phyloP scores from a whole-genome alignment of 805 yeast species.

The Lipomyces lipofer region DNA sequence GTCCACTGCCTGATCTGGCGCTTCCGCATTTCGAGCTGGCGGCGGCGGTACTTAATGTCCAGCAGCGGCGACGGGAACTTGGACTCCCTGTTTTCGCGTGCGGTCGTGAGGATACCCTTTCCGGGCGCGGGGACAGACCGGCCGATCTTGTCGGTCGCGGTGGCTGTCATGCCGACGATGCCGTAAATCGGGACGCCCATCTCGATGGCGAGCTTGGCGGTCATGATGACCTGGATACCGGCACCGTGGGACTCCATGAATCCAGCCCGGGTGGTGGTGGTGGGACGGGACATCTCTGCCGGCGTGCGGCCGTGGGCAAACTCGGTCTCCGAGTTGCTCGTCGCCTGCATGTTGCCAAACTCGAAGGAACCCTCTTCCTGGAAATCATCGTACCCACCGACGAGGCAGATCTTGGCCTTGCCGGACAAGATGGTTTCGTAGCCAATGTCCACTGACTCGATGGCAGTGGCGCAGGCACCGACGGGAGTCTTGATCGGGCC shows the following conservation, averaged over 20 bases:
- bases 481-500: constrained; percentile 99
- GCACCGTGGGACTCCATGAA: constrained; percentile 99
- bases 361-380: constrained; percentile 98
- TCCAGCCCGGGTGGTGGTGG: constrained; percentile 93
- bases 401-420: constrained; percentile 92
- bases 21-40: constrained; percentile 82
- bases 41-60: constrained; percentile 87
- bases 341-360: constrained; percentile 98
- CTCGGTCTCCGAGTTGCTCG: constrained; percentile 86
- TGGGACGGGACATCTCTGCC: constrained; percentile 97
- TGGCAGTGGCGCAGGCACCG: constrained; percentile 99
- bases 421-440: constrained; percentile 89
- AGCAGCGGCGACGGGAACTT: constrained; percentile 77
- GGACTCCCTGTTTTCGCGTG: constrained; percentile 85
- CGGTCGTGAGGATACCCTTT: constrained; percentile 97
- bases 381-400: constrained; percentile 99
- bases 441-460: constrained; percentile 96
- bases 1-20: constrained; percentile 80
- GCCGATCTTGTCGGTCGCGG: constrained; percentile 98
- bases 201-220: constrained; percentile 86
- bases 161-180: constrained; percentile 88
- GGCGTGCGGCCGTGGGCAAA: constrained; percentile 96
- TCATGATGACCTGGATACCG: constrained; percentile 96
- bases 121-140: constrained; percentile 99
- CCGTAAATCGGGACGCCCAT: constrained; percentile 99